A percentile compares a stretch with the other conserved stretches of the same genome.
phyloP scores from a whole-genome alignment of 805 yeast genomes.

The Candida yuanshanica region DNA sequence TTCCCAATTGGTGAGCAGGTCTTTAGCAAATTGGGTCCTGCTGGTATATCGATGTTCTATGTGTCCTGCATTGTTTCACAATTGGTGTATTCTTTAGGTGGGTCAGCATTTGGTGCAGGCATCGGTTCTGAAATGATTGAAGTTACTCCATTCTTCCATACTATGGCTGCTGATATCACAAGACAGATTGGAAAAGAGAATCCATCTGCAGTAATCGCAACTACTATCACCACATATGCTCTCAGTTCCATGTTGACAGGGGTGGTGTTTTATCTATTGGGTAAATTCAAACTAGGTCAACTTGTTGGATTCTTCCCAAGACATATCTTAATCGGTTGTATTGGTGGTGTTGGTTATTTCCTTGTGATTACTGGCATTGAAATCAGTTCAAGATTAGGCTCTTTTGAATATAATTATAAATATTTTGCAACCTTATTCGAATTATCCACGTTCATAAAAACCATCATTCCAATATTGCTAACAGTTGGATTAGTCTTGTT shows the following conservation, averaged over 20 bases:
- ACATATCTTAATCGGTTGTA: conserved; percentile 93
- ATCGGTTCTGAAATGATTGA: conserved; percentile 98
- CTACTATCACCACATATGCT: conserved; percentile 84
- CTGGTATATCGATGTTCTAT: conserved; percentile 92
- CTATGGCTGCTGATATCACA: conserved; percentile 79
- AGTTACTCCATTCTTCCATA: conserved; percentile 96
- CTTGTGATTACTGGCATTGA: conserved; percentile 86
- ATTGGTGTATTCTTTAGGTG: conserved; percentile 82
- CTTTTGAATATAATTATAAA: conserved; percentile 54
- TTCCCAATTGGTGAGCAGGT: conserved; percentile 83
- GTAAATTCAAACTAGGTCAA: conserved; percentile 75
- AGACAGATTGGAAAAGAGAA: conserved; percentile 44
- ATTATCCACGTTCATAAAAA: conserved; percentile 45
- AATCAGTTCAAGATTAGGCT: conserved; percentile 77
- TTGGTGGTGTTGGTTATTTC: conserved; percentile 98
- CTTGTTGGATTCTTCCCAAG: conserved; percentile 94
- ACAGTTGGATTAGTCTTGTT: conserved; percentile 56
- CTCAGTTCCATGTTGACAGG: conserved; percentile 85
- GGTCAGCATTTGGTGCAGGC: conserved; percentile 84
- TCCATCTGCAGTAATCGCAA: conserved; percentile 59
- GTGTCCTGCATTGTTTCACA: conserved; percentile 89
- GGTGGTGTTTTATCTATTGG: conserved; percentile 65
- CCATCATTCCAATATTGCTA: conserved; percentile 65
- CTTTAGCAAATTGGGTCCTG: conserved; percentile 75
- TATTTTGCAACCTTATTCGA: conserved; percentile 47